phyloP scores from a whole-genome alignment of 306 rosid genomes.

The Cajanus cajan region DNA sequence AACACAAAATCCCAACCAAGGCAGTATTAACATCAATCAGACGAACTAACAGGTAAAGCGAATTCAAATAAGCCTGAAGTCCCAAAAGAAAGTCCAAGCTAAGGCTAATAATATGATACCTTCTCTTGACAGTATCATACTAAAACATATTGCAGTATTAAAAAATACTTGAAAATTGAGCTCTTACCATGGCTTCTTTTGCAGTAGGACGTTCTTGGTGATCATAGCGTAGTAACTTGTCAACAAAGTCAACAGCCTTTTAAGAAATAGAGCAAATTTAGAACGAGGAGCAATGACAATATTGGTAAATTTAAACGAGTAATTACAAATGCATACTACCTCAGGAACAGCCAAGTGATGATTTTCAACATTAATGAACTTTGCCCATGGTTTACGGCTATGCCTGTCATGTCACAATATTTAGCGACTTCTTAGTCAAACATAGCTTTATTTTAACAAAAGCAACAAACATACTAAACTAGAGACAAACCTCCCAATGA shows the following conservation, averaged over 20 bases:
- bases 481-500: constrained; percentile 73
- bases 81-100: constrained; percentile 2
- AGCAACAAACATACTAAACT: not conserved
- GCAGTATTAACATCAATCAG: not conserved
- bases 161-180: not conserved
- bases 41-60: constrained; percentile 1
- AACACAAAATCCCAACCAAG: not conserved
- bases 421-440: not conserved
- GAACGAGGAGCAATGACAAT: constrained; percentile 1
- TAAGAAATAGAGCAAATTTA: not conserved
- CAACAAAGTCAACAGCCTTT: constrained; percentile 86
- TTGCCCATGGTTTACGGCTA: constrained; percentile 83
- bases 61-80: not conserved
- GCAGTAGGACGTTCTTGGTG: constrained; percentile 97
- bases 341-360: constrained; percentile 86
- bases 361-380: constrained; percentile 77
- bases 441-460: not conserved
- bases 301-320: not conserved
- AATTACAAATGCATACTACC: constrained; percentile 45
- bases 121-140: not conserved
- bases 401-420: constrained; percentile 61
- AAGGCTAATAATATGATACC: constrained; percentile 3
- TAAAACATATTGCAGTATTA: not conserved
- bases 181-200: constrained; percentile 89
- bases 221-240: constrained; percentile 79